phyloP scores from a whole-genome alignment of 2,329 filamentous ascomycete genomes.

The Chaetomiaceae sp. region DNA sequence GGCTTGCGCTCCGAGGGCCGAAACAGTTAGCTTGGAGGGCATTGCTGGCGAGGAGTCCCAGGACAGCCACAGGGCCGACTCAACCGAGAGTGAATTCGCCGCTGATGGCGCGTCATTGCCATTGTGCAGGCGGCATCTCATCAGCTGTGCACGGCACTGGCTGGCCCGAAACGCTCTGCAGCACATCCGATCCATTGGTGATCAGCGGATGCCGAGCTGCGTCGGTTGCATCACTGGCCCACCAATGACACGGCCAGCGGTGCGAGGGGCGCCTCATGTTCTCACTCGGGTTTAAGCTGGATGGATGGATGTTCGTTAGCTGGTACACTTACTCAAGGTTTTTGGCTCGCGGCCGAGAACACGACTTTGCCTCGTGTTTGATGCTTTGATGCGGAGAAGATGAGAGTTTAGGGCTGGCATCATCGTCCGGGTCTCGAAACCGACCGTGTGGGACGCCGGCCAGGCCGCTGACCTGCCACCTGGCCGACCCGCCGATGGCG shows the following conservation, averaged over 20 bases:
- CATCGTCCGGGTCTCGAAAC: slow-evolving; percentile 14
- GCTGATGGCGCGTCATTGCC: neutral
- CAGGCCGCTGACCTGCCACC: neutral
- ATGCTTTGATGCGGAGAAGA: neutral
- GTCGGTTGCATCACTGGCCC: slow-evolving; percentile 5
- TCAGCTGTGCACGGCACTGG: no score
- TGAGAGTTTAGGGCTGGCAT: slow-evolving; percentile 16
- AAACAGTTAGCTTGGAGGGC: neutral
- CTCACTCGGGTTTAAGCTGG: no score
- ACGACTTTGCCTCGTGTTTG: neutral
- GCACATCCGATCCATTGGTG: neutral
- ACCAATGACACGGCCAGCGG: neutral
- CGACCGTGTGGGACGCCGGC: neutral
- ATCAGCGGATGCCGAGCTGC: slow-evolving; percentile 1
- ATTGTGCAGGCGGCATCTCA: neutral
- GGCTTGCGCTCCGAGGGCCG: neutral
- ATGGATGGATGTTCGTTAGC: no score
- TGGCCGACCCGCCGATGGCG: neutral
- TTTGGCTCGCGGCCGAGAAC: no score
- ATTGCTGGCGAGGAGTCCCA: neutral
- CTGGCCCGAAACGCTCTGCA: no score
- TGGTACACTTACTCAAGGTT: neutral
- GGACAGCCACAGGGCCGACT: neutral
- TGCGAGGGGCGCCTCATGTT: no score
- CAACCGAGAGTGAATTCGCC: slow-evolving; percentile 7